These are phyloP conservation scores for Zygosaccharomyces gambellarensis DNA, from an alignment of 805 yeast genomes.

Conservation along the genomic window DNA sequence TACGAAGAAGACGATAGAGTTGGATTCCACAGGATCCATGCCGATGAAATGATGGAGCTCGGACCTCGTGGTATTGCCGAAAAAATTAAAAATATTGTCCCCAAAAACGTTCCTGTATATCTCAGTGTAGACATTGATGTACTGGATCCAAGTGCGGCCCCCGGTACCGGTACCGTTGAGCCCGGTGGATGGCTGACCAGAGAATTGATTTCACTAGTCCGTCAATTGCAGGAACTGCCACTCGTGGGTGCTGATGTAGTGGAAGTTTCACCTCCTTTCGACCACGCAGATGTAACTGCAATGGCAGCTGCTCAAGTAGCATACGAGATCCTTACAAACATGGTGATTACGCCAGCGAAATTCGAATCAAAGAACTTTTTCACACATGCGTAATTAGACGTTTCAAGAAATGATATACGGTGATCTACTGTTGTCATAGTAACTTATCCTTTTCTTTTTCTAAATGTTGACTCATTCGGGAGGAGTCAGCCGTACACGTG, in stretches of 20 bases:
- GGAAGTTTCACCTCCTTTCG: constrained; percentile 66
- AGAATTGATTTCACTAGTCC: constrained; percentile 55
- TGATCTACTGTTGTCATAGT: background rate
- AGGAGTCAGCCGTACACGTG: background rate
- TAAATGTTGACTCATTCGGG: background rate
- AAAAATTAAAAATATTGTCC: constrained; percentile 51
- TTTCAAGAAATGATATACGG: background rate
- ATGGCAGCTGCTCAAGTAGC: constrained; percentile 69
- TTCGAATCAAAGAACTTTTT: background rate
- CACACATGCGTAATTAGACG: background rate
- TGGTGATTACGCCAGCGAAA: constrained; percentile 48
- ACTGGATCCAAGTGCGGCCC: constrained; percentile 67
- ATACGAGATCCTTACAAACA: constrained; percentile 64
- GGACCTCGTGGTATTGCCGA: constrained; percentile 58
- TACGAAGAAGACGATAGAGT: constrained; percentile 62
- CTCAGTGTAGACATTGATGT: constrained; percentile 77
- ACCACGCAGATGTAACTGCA: constrained; percentile 60
- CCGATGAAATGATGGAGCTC: constrained; percentile 68
- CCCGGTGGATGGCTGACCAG: constrained; percentile 69
- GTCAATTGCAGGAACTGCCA: constrained; percentile 55
- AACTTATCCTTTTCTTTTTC: background rate
- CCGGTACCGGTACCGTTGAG: constrained; percentile 79
- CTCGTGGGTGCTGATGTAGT: constrained; percentile 74
- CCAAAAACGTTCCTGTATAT: constrained; percentile 63
- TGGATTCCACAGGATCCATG: constrained; percentile 63